Percentiles rank a stretch among this genome's conserved stretches.
phyloP scores from a whole-genome alignment of 352 stramenopile species.

The Poterioochromonas sp. region DNA sequence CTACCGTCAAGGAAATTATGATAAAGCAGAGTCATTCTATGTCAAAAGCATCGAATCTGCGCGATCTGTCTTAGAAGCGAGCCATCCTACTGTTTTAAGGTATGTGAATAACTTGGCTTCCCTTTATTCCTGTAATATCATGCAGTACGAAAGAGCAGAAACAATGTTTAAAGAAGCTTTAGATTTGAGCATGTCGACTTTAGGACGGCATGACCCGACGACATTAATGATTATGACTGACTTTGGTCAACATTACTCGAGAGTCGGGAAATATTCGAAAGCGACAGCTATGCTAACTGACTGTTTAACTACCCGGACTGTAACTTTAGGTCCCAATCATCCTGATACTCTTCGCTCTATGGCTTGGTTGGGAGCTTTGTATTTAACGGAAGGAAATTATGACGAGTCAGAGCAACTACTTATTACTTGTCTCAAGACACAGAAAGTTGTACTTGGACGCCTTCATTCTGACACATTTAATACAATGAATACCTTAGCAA shows the following conservation, averaged over 20 bases:
- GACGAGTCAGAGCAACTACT: constrained; percentile 10
- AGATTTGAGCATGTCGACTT: constrained; percentile 13
- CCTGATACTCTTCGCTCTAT: constrained; percentile 11
- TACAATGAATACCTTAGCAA: constrained; percentile 12
- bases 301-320: constrained; percentile 10
- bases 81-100: constrained; percentile 11
- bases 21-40: constrained; percentile 12
- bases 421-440: constrained; percentile 14
- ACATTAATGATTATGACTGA: constrained; percentile 17
- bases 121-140: constrained; percentile 15
- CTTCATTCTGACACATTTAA: constrained; percentile 11
- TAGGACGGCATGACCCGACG: constrained; percentile 5
- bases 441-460: constrained; percentile 11
- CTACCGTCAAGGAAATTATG: constrained; percentile 13
- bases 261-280: constrained; percentile 13
- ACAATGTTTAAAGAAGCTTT: constrained; percentile 17
- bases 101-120: constrained; percentile 14
- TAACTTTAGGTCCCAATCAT: constrained; percentile 14
- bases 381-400: constrained; percentile 17
- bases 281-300: constrained; percentile 10
- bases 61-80: constrained; percentile 10
- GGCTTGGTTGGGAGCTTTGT: constrained; percentile 8
- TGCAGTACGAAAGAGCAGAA: constrained; percentile 11
- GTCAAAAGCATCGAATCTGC: constrained; percentile 11
- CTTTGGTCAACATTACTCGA: constrained; percentile 13